phyloP scores from a whole-genome alignment of 1,139 yeast species.

The Zygoascus sp. region DNA sequence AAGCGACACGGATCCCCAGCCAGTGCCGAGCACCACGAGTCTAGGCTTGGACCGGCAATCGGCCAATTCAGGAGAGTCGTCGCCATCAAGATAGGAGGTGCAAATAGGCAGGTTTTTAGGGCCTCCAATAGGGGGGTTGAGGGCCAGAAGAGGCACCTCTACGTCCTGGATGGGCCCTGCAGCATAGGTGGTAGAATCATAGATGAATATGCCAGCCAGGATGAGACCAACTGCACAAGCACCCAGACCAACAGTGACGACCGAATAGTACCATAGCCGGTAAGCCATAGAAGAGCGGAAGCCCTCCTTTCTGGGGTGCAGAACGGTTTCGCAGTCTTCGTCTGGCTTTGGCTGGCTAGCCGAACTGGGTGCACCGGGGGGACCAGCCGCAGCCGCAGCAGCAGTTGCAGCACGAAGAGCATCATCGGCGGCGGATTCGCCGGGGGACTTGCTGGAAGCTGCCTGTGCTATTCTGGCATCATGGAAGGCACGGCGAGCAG shows the following conservation, averaged over 20 bases:
- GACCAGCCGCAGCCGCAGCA: background rate
- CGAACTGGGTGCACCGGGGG: no score
- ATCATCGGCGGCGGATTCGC: no score
- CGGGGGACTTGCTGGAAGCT: no score
- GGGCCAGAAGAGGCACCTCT: slow-evolving; percentile 46
- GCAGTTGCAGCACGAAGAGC: background rate
- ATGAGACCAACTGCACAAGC: slow-evolving; percentile 21
- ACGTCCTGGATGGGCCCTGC: slow-evolving; percentile 37
- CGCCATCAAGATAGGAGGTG: slow-evolving; percentile 48
- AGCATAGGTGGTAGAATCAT: slow-evolving; percentile 57
- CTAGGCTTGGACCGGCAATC: slow-evolving; percentile 44
- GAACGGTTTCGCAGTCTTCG: background rate
- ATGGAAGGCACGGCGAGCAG: background rate
- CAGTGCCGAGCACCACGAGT: slow-evolving; percentile 54
- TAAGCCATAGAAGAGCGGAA: slow-evolving; percentile 14
- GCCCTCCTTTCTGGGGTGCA: background rate
- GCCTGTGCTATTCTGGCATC: background rate
- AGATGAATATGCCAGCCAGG: slow-evolving; percentile 47
- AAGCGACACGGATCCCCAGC: slow-evolving; percentile 49
- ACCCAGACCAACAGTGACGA: slow-evolving; percentile 22
- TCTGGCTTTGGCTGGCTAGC: background rate
- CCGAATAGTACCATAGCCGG: slow-evolving; percentile 20
- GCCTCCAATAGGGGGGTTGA: slow-evolving; percentile 56
- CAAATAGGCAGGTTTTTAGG: slow-evolving; percentile 62
- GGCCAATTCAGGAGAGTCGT: slow-evolving; percentile 44